Evolutionary conservation across 352 stramenopile genomes (phyloP), one percentile per base, ranked within the genome.

Genomic region (Phytophthora foliorum): DNA sequence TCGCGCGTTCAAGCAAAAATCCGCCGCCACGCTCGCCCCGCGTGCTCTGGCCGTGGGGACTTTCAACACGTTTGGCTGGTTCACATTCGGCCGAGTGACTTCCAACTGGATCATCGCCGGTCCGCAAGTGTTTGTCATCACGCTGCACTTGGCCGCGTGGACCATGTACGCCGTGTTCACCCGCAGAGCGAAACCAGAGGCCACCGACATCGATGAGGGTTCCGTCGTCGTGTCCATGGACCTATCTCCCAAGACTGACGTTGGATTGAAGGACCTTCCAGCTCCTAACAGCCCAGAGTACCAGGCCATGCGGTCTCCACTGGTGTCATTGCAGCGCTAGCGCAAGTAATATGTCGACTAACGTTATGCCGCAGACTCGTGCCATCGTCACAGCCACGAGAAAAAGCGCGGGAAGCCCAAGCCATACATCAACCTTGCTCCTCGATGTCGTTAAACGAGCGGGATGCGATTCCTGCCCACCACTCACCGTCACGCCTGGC

Each of bases 1-100:
- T 7, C 50, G 51, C 22, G 77, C 82, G 16, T 70, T 84, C 49
- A 55, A 72, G 31, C 70, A 77, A 44, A 67, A 59, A 24, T 87
- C 77, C 9, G 78, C 74, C 11, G 58, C 63, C 19, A 75, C 69
- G 38, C 62, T 90, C 31, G 63, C 62, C 16, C 68, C 80, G n/a
- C 59, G 64, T 11, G 70, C 84, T 63, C 56, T 88, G 19, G 54
- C 65, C n/a, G 72, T 77, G 1, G 75, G 73, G 25, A 81, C 72
- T 11, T 69, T 82, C 55, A 90, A 86, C 63, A 89, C 85, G 45
- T 32, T 74, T 10, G 69, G 75, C 21, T 90, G 82, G 82, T 72
- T 87, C 51, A 74, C 72, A 14, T 88, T 86, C 61, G 73, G 65
- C n/a, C 48, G 46, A 6, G 57, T 90, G 48, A 79, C 71, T n/a